phyloP scores from a whole-genome alignment of 2,329 filamentous ascomycete genomes.

The Cadophora malorum region DNA sequence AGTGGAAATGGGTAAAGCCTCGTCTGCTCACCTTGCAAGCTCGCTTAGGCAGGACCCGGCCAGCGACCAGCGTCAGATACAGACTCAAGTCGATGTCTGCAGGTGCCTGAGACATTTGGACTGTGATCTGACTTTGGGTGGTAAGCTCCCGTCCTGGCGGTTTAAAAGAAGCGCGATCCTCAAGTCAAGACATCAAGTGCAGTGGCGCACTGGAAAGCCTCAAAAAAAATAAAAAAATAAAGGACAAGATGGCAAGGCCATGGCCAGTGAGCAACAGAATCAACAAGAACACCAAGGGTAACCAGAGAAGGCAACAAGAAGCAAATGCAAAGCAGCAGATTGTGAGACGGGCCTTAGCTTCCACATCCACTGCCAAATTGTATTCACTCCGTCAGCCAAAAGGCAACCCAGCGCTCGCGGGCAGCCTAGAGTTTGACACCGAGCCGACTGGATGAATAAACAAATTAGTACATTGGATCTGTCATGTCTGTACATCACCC shows the following conservation, averaged over 20 bases:
- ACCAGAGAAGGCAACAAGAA: neutral
- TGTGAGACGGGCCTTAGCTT: too few relatives aligned
- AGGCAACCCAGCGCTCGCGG: neutral
- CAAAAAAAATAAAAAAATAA: neutral
- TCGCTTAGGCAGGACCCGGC: neutral
- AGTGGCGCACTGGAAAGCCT: too few relatives aligned
- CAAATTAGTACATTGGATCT: neutral
- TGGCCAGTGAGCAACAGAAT: neutral
- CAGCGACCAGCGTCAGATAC: too few relatives aligned
- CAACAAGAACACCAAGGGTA: too few relatives aligned
- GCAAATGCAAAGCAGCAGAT: neutral
- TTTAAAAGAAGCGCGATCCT: too few relatives aligned
- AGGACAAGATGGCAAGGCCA: neutral
- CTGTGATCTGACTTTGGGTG: neutral
- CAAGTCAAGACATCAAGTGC: too few relatives aligned
- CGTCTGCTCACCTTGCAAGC: too few relatives aligned
- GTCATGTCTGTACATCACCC: constrained; percentile 53
- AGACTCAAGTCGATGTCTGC: neutral
- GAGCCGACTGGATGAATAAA: too few relatives aligned
- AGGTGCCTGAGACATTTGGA: neutral
- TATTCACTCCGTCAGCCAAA: neutral
- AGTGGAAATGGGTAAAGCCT: neutral
- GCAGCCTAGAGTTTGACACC: neutral
- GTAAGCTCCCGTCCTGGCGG: too few relatives aligned
- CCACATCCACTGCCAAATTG: too few relatives aligned